phyloP scores from a whole-genome alignment of 257 asterid genomes.

The Dorcoceras hygrometricum region DNA sequence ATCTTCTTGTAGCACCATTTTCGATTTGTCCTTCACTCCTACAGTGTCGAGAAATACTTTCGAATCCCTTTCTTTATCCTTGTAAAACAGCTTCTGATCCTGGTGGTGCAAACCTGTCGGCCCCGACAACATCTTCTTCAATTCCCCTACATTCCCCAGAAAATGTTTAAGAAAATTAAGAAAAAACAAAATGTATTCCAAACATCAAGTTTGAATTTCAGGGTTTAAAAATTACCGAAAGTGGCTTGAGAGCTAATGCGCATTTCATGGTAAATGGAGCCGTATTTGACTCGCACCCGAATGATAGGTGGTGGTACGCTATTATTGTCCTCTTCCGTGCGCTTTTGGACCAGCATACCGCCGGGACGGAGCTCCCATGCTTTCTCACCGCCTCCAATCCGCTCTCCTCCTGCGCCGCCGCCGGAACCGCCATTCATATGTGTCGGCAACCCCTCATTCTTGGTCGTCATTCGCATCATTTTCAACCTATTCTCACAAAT shows the following conservation, averaged over 20 bases:
- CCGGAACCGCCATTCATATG: slow-evolving; percentile 27
- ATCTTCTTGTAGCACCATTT: slow-evolving; percentile 71
- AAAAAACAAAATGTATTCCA: too few species aligned
- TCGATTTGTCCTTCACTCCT: slow-evolving; percentile 85
- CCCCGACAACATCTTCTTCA: slow-evolving; percentile 84
- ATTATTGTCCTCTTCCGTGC: slow-evolving; percentile 48
- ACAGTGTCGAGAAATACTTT: slow-evolving; percentile 59
- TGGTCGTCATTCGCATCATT: slow-evolving; percentile 73
- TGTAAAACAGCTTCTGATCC: slow-evolving; percentile 81
- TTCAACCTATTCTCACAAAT: neutral
- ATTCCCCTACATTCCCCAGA: slow-evolving; percentile 45
- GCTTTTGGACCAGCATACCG: slow-evolving; percentile 90
- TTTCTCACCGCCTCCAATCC: slow-evolving; percentile 26
- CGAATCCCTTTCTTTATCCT: slow-evolving; percentile 78
- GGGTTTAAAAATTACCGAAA: slow-evolving; percentile 51
- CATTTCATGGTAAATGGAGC: slow-evolving; percentile 67
- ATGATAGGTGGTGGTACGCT: slow-evolving; percentile 65
- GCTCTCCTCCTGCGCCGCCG: slow-evolving; percentile 20
- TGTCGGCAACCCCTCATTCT: slow-evolving; percentile 28
- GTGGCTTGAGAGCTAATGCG: slow-evolving; percentile 69
- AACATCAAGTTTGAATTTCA: too few species aligned
- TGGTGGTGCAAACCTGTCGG: slow-evolving; percentile 85
- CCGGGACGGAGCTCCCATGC: slow-evolving; percentile 85
- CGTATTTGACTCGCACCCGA: slow-evolving; percentile 80
- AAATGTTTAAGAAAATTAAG: neutral